phyloP scores from a whole-genome alignment of 805 yeast genomes.

The Yueomyces sinensis region DNA sequence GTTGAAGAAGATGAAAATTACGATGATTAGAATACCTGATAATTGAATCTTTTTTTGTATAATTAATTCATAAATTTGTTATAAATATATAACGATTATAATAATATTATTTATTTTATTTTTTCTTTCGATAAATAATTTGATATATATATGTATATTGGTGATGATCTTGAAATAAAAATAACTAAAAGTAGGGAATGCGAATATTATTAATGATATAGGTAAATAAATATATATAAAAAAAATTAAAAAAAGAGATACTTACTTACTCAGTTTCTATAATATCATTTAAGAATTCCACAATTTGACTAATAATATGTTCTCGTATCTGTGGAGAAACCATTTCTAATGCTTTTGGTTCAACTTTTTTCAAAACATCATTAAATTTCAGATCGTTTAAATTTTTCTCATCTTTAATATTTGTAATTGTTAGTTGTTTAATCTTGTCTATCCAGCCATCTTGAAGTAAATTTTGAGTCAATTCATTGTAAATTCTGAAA shows the following conservation, averaged over 20 bases:
- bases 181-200: no score
- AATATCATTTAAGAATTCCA: conserved; percentile 40
- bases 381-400: conserved; percentile 42
- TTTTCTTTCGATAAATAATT: no score
- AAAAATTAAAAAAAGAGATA: no score
- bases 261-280: conserved; percentile 25
- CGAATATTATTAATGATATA: no score
- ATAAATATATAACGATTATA: not conserved
- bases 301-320: conserved; percentile 45
- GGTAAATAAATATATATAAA: no score
- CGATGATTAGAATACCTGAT: conserved; percentile 23
- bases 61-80: not conserved
- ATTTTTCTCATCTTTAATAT: conserved; percentile 12
- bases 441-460: conserved; percentile 84
- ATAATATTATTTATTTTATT: no score
- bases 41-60: not conserved
- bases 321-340: conserved; percentile 56
- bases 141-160: no score
- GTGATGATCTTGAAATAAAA: no score
- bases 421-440: conserved; percentile 28
- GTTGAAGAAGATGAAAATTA: conserved; percentile 34
- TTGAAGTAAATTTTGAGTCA: conserved; percentile 53
- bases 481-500: conserved; percentile 39
- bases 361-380: conserved; percentile 36
- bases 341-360: conserved; percentile 52